phyloP scores from a whole-genome alignment of 2,329 filamentous ascomycete genomes.

The Hymenoscyphus albidus region DNA sequence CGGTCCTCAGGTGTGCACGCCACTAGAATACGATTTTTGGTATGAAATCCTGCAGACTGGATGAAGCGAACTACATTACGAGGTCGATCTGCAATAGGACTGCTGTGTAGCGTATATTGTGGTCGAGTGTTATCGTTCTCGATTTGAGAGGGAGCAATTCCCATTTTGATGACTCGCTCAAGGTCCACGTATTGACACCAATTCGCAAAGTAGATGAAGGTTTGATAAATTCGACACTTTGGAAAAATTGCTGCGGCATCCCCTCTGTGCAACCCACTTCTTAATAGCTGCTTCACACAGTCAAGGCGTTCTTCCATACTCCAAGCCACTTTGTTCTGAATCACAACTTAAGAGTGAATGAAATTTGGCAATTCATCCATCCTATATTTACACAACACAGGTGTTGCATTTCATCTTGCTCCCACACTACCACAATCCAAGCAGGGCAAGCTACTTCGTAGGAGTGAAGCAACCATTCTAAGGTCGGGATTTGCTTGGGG shows the following conservation, averaged over 20 bases:
- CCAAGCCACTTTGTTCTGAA: neutral
- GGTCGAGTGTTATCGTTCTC: neutral
- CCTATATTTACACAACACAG: no score
- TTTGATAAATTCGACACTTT: neutral
- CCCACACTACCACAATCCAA: no score
- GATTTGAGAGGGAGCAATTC: neutral
- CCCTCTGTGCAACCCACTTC: neutral
- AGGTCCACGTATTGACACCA: neutral
- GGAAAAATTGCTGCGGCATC: neutral
- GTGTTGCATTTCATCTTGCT: no score
- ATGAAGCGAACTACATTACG: neutral
- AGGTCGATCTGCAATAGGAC: neutral
- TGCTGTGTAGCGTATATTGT: neutral
- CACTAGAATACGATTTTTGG: neutral
- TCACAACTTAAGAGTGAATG: no score
- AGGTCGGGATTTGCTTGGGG: no score
- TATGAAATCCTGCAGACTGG: neutral
- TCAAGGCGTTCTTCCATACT: neutral
- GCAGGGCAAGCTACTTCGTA: no score
- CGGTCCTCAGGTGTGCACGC: neutral
- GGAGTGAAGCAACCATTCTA: no score
- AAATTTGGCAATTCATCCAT: no score
- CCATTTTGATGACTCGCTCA: neutral
- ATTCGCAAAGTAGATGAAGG: neutral
- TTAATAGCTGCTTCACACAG: neutral